Percentiles rank a stretch among this genome's conserved stretches.
phyloP scores from a whole-genome alignment of 305 asterid species.

The Fraxinus ornus region DNA sequence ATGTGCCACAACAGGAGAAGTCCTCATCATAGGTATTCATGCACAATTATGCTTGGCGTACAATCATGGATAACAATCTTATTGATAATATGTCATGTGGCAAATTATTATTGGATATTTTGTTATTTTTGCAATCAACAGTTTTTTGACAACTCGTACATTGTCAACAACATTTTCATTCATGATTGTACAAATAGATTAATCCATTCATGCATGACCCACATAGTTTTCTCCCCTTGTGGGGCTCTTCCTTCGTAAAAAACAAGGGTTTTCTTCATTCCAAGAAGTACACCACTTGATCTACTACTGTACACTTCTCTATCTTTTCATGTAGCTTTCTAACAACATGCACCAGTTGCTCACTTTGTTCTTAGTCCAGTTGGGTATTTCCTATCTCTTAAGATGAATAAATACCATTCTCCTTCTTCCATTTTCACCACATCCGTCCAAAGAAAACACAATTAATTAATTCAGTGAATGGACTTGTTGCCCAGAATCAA shows the following conservation, averaged over 20 bases:
- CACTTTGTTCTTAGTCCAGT: constrained; percentile 75
- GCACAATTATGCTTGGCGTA: too few relatives aligned
- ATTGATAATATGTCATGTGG: too few relatives aligned
- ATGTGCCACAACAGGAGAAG: constrained; percentile 59
- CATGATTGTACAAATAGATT: too few relatives aligned
- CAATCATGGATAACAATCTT: too few relatives aligned
- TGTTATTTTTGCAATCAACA: too few relatives aligned
- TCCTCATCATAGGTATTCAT: constrained; percentile 41
- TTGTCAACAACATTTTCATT: too few relatives aligned
- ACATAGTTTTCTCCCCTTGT: constrained; percentile 70
- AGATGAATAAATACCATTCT: constrained; percentile 83
- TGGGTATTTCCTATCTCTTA: constrained; percentile 70
- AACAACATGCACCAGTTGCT: constrained; percentile 74
- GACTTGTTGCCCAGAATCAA: too few relatives aligned
- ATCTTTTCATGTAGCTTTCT: constrained; percentile 85
- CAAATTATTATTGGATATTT: too few relatives aligned
- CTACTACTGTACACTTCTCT: constrained; percentile 49
- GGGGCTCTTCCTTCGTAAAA: constrained; percentile 88
- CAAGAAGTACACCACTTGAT: constrained; percentile 37
- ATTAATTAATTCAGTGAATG: neutral
- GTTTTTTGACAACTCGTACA: too few relatives aligned
- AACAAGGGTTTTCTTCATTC: constrained; percentile 87
- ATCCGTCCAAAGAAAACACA: constrained; percentile 27
- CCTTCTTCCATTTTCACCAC: constrained; percentile 76
- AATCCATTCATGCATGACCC: constrained; percentile 80